These are phyloP conservation scores for Guillardia theta DNA, from an alignment of 78 protist genomes.

Conservation along the genomic window DNA sequence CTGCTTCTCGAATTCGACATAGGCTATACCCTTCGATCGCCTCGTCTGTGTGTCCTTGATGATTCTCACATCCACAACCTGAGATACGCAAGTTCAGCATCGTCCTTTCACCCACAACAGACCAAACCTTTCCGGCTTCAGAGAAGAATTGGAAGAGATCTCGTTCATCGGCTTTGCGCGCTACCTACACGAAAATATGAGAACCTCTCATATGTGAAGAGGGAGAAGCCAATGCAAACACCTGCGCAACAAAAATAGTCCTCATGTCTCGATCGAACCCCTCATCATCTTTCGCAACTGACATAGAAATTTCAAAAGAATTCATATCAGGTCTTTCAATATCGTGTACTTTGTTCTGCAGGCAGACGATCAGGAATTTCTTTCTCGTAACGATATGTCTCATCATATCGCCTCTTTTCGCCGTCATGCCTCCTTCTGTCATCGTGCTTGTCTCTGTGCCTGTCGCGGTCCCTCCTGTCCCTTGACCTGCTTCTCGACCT, in stretches of 20 bases:
- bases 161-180: conserved; percentile 16
- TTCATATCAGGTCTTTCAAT: not conserved
- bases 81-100: not conserved
- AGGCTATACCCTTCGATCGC: not conserved
- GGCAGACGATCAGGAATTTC: not conserved
- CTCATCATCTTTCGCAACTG: not conserved
- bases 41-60: not conserved
- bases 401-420: not conserved
- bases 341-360: not conserved
- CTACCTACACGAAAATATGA: no score
- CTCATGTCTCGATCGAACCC: conserved; percentile 14
- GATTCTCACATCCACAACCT: not conserved
- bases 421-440: not conserved
- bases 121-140: not conserved
- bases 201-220: not conserved
- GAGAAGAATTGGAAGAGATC: not conserved
- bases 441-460: not conserved
- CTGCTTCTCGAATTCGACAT: conserved; percentile 30
- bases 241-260: not conserved
- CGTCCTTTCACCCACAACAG: no score
- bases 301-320: no score
- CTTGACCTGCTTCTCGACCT: not conserved
- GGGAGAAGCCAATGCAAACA: not conserved
- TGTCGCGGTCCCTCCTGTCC: not conserved
- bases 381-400: not conserved